Evolutionary conservation across 192 early-diverging fungal genomes (phyloP).

Genomic region (Coemansia erecta): DNA sequence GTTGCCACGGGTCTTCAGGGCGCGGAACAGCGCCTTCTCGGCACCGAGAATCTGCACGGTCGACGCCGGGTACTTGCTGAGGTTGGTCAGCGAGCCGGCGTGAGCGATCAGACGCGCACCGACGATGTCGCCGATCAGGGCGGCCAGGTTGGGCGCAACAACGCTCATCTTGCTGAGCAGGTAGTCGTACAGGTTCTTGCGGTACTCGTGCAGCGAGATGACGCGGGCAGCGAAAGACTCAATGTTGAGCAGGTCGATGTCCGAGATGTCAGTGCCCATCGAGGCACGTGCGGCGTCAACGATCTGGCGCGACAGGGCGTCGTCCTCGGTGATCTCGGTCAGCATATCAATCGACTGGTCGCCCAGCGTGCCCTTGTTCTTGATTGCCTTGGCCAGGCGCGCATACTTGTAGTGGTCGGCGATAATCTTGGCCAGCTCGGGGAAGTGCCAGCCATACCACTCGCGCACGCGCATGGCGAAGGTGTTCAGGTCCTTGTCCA

Average conservation of each 20-base stretch:
- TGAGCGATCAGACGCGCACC: conserved; percentile 97
- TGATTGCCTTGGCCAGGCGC: conserved; percentile 82
- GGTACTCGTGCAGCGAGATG: conserved; percentile 88
- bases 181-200: conserved; percentile 89
- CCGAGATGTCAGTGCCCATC: conserved; percentile 98
- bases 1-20: conserved; percentile 93
- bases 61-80: conserved; percentile 95
- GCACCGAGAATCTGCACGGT: conserved; percentile 98
- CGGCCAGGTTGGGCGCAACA: conserved; percentile 95
- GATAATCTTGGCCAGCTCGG: conserved; percentile 95
- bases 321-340: conserved; percentile 80
- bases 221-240: conserved; percentile 90
- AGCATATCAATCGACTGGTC: conserved; percentile 73
- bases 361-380: conserved; percentile 86
- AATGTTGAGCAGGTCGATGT: conserved; percentile 95
- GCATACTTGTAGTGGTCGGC: conserved; percentile 91
- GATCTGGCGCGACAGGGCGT: conserved; percentile 81
- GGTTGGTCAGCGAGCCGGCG: conserved; percentile 94
- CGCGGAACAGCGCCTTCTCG: conserved; percentile 98
- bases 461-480: conserved; percentile 96
- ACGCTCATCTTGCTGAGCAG: conserved; percentile 92
- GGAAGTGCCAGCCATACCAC: conserved; percentile 99
- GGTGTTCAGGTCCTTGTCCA: conserved; percentile 99
- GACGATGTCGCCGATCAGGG: conserved; percentile 92
- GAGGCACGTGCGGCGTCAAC: conserved; percentile 90